Evolutionary conservation across 176 grass and related monocot species (phyloP).

Genomic region (Oryza rufipogon): DNA sequence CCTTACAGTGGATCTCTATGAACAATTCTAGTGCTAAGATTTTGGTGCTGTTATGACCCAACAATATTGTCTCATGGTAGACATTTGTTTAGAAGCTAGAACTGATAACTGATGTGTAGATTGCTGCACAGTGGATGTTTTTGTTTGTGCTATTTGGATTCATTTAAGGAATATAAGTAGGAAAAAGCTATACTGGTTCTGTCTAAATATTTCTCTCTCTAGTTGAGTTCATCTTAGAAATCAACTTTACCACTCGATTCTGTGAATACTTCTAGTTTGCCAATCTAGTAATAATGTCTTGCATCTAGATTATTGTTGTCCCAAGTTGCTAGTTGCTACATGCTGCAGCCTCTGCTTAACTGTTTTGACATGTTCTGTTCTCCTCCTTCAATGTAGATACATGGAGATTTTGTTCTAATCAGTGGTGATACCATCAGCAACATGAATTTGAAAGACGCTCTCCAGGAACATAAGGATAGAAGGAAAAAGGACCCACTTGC

Average conservation of each 20-base stretch:
- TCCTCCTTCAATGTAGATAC: constrained; percentile 64
- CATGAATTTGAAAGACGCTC: constrained; percentile 73
- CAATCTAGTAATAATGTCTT: background rate
- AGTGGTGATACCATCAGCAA: constrained; percentile 96
- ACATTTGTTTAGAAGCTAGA: background rate
- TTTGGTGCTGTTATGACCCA: background rate
- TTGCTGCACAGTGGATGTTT: background rate
- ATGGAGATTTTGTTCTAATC: constrained; percentile 94
- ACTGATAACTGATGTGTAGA: background rate
- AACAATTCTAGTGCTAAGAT: background rate
- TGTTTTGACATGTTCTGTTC: background rate
- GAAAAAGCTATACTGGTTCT: background rate
- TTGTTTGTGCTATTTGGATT: background rate
- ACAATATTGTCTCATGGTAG: background rate
- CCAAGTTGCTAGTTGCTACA: background rate
- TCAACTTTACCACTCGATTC: background rate
- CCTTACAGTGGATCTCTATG: background rate
- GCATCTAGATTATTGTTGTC: background rate
- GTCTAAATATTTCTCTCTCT: background rate
- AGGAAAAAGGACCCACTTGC: constrained; percentile 88
- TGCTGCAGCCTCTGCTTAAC: constrained; percentile 14
- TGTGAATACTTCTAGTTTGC: background rate
- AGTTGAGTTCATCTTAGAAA: background rate
- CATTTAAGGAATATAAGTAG: constrained; percentile 32
- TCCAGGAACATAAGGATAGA: constrained; percentile 89